Evolutionary conservation across 768 basidiomycete species (phyloP), one percentile per base, ranked within the genome.

Genomic region (Phylloporus sp.): DNA sequence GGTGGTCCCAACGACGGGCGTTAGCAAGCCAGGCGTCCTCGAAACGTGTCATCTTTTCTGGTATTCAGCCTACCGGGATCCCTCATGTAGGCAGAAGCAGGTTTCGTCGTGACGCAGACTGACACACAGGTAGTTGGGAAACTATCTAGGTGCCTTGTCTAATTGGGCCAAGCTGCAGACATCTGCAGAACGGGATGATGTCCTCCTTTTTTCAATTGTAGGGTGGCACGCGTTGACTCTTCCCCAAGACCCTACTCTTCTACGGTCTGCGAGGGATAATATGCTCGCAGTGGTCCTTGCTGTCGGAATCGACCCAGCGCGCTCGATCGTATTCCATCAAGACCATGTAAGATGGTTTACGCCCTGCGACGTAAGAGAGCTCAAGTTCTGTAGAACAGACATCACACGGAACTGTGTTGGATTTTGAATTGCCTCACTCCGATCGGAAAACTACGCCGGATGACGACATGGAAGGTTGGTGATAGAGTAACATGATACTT

Each of bases 391-490:
- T 53, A 95, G 92, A 91, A 94, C 49, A 82, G 76, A 47, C 76
- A 86, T 54, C 95, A 97, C 62, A 78, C 84, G 1, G 94, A 97
- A 58, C 71, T 97, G 16, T 85, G 88, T 3, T 97, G 95, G 95
- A 82, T 95, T 43, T 67, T 97, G 51, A 89, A 81, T 56, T 95
- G 92, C 59, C 71, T 93, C 28, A 86, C 91, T 0, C 85, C 92
- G 0, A 76, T 95, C 20, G 91, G 92, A 10, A 84, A 83, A 58
- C 71, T 97, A 10, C 81, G 84, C 35, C 71, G 94, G 38, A 97
- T 97, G 95, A 97, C 94, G 5, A 93, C 91, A 0, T 97, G 95
- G 93, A 98, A 97, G 81, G 92, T 89, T 53, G 26, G 73, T 54
- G 15, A 10, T 29, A 11, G 22, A 4, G 23, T 11, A 10, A 22